Evolutionary conservation across 371 early-diverging fungal genomes (phyloP).

Genomic region (Phascolomyces articulosus): DNA sequence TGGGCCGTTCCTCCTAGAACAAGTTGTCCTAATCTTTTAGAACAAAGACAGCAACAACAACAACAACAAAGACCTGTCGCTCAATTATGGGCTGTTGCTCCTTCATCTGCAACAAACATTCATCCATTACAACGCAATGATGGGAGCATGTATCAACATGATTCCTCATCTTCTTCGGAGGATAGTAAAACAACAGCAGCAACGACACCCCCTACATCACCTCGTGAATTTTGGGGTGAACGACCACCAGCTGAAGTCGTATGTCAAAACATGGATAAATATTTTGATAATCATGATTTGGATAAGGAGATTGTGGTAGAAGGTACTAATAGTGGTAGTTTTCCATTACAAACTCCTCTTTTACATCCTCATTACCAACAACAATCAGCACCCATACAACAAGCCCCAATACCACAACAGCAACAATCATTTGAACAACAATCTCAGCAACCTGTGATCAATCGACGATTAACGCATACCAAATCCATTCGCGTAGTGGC

Average conservation of each 20-base stretch:
- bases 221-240: slow-evolving; percentile 61
- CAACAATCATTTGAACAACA: neutral
- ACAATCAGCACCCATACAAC: too few relatives aligned
- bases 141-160: neutral
- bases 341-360: too few relatives aligned
- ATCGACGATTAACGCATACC: slow-evolving; percentile 8
- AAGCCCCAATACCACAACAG: neutral
- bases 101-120: neutral
- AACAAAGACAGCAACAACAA: neutral
- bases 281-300: slow-evolving; percentile 79
- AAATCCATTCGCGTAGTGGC: slow-evolving; percentile 63
- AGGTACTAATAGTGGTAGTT: too few relatives aligned
- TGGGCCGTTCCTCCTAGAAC: slow-evolving; percentile 36
- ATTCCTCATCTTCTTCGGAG: neutral
- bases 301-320: slow-evolving; percentile 66
- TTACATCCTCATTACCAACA: too few relatives aligned
- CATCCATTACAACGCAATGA: slow-evolving; percentile 1
- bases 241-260: slow-evolving; percentile 80
- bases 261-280: slow-evolving; percentile 71
- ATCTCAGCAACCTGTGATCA: neutral
- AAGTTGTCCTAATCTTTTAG: slow-evolving; percentile 7
- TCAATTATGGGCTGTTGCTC: slow-evolving; percentile 29
- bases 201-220: slow-evolving; percentile 4
- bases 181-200: neutral
- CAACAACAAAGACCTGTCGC: slow-evolving; percentile 10